These are phyloP conservation scores for Cerioporus squamosus DNA, from an alignment of 1,284 basidiomycete genomes.

Conservation along the genomic window DNA sequence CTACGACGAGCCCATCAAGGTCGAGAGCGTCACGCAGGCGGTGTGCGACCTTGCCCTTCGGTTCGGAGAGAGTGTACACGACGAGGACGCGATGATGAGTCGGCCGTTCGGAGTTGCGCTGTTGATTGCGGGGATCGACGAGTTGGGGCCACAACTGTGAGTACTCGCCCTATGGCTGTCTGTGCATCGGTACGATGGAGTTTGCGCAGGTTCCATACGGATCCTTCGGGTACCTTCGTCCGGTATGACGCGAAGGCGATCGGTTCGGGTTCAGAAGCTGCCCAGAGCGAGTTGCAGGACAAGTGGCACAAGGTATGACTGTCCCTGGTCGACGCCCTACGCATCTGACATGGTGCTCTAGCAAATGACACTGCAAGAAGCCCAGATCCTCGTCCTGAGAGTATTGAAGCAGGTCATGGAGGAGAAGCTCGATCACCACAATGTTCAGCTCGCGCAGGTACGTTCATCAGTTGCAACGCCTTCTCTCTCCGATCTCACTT, in stretches of 20 bases:
- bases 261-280: constrained; percentile 97
- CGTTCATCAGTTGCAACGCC: constrained; percentile 24
- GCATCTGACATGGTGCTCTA: constrained; percentile 37
- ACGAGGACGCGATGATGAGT: constrained; percentile 99
- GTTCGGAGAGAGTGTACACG: constrained; percentile 98
- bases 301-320: constrained; percentile 90
- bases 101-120: constrained; percentile 98
- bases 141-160: constrained; percentile 94
- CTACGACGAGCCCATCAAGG: constrained; percentile 96
- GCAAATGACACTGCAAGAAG: constrained; percentile 94
- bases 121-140: constrained; percentile 96
- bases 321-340: not conserved
- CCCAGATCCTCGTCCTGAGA: constrained; percentile 84
- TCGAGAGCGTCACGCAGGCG: constrained; percentile 96
- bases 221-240: constrained; percentile 98
- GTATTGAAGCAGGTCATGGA: constrained; percentile 99
- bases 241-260: constrained; percentile 99
- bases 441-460: constrained; percentile 96
- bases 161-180: constrained; percentile 27
- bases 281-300: constrained; percentile 96
- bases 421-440: constrained; percentile 97
- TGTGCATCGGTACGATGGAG: not conserved
- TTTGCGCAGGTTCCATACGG: constrained; percentile 87
- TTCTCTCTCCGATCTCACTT: not conserved
- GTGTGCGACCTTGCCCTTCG: constrained; percentile 97